These are phyloP conservation scores for Pichia californica DNA, from an alignment of 805 yeast species.

Conservation along the genomic window DNA sequence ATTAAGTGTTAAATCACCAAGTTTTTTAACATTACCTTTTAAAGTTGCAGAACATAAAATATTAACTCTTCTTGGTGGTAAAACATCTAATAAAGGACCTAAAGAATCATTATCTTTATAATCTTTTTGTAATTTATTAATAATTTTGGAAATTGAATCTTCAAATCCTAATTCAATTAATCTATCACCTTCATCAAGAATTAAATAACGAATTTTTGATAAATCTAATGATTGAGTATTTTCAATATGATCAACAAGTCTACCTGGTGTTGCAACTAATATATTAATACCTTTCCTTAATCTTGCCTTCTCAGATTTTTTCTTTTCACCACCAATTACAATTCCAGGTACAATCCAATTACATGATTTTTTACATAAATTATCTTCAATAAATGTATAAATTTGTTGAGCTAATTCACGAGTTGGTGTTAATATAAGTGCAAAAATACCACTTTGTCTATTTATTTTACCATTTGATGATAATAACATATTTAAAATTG, in stretches of 20 bases:
- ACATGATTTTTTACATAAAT: constrained; percentile 55
- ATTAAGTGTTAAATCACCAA: constrained; percentile 71
- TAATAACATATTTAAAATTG: constrained; percentile 62
- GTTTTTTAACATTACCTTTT: constrained; percentile 68
- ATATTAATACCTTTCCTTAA: constrained; percentile 92
- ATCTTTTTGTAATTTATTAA: constrained; percentile 46
- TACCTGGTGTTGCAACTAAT: constrained; percentile 96
- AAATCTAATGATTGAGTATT: constrained; percentile 74
- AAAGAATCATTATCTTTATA: constrained; percentile 33
- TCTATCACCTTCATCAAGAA: constrained; percentile 94
- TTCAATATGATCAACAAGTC: constrained; percentile 89
- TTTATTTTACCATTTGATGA: constrained; percentile 44
- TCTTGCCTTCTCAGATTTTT: constrained; percentile 93
- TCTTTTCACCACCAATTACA: constrained; percentile 97
- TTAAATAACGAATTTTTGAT: constrained; percentile 74
- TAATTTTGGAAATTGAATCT: constrained; percentile 77
- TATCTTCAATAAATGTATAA: constrained; percentile 65
- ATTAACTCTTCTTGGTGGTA: constrained; percentile 64
- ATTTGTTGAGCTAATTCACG: constrained; percentile 93
- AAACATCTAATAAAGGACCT: constrained; percentile 33
- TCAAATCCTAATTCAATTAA: constrained; percentile 95
- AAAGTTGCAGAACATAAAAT: constrained; percentile 93
- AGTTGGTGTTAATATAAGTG: constrained; percentile 85
- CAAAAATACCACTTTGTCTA: constrained; percentile 80
- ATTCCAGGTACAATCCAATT: constrained; percentile 92